A percentile compares a stretch with the other conserved stretches of the same genome.
phyloP scores from a whole-genome alignment of 352 stramenopile genomes.

The Pythium coloratum region DNA sequence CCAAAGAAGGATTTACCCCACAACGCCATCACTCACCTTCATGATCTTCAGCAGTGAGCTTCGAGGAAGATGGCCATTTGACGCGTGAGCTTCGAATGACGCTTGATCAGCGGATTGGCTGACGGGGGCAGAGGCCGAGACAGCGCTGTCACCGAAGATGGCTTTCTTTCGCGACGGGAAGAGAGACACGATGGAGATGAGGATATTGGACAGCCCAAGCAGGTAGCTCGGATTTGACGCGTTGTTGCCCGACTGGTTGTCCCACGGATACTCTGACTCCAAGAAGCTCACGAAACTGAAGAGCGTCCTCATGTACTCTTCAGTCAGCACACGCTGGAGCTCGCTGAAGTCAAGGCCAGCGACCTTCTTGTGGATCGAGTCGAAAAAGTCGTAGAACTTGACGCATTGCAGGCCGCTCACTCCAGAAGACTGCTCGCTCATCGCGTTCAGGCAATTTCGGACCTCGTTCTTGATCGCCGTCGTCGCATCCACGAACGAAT shows the following conservation, averaged over 20 bases:
- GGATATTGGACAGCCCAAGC: constrained; percentile 66
- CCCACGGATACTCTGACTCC: constrained; percentile 55
- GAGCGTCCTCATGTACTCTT: constrained; percentile 76
- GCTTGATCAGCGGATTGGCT: not conserved
- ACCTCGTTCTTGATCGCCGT: constrained; percentile 71
- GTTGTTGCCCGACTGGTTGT: not conserved
- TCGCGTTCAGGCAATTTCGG: constrained; percentile 34
- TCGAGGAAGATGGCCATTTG: constrained; percentile 4
- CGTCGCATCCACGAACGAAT: constrained; percentile 73
- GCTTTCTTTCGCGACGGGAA: constrained; percentile 46
- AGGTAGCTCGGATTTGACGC: constrained; percentile 32
- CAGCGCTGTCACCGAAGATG: constrained; percentile 40
- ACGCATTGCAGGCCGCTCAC: constrained; percentile 42
- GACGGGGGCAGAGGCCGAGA: not conserved
- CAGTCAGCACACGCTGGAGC: constrained; percentile 69
- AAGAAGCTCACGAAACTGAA: constrained; percentile 76
- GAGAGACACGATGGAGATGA: constrained; percentile 56
- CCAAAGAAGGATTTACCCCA: not conserved
- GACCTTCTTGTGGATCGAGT: constrained; percentile 66
- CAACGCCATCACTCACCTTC: constrained; percentile 25
- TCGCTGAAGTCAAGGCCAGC: constrained; percentile 66
- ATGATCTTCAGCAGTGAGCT: constrained; percentile 15
- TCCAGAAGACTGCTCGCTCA: constrained; percentile 23
- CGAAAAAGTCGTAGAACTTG: constrained; percentile 81
- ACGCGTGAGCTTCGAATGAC: constrained; percentile 7